phyloP scores from a whole-genome alignment of 768 basidiomycete species.

The Floccularia luteovirens region DNA sequence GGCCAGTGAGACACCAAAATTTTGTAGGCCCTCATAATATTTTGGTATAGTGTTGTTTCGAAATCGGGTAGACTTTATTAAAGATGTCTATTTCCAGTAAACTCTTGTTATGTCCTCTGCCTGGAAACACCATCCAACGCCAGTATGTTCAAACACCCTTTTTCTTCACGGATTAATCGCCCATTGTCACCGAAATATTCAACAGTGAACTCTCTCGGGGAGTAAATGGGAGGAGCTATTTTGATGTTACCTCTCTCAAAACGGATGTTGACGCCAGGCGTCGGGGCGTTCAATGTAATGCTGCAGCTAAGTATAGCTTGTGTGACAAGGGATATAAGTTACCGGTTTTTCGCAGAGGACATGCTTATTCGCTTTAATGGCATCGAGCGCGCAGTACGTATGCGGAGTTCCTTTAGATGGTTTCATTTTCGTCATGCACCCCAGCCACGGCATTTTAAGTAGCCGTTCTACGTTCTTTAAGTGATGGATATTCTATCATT shows the following conservation, averaged over 20 bases:
- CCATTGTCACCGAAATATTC: conserved; percentile 46
- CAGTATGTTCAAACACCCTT: conserved; percentile 48
- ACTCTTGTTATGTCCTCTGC: conserved; percentile 82
- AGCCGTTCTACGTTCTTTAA: too few relatives aligned
- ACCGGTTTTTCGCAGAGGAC: conserved; percentile 88
- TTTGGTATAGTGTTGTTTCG: too few relatives aligned
- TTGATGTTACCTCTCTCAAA: conserved; percentile 68
- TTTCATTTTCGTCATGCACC: too few relatives aligned
- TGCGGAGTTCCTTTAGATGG: conserved; percentile 68
- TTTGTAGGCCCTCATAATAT: too few relatives aligned
- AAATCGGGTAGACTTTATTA: too few relatives aligned
- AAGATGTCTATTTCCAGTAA: conserved; percentile 78
- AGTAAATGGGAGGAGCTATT: conserved; percentile 58
- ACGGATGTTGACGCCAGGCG: conserved; percentile 58
- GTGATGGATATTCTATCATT: too few relatives aligned
- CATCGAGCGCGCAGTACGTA: conserved; percentile 72
- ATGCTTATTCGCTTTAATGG: conserved; percentile 75
- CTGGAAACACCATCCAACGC: conserved; percentile 77
- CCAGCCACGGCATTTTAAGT: too few relatives aligned
- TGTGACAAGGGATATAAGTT: conserved; percentile 67
- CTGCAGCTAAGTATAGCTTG: conserved; percentile 70
- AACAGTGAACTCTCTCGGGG: conserved; percentile 59
- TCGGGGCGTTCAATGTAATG: conserved; percentile 40
- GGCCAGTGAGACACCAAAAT: too few relatives aligned
- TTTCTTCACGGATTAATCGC: conserved; percentile 46